phyloP scores from a whole-genome alignment of 208 protist genomes.

The Trypanosoma mega region DNA sequence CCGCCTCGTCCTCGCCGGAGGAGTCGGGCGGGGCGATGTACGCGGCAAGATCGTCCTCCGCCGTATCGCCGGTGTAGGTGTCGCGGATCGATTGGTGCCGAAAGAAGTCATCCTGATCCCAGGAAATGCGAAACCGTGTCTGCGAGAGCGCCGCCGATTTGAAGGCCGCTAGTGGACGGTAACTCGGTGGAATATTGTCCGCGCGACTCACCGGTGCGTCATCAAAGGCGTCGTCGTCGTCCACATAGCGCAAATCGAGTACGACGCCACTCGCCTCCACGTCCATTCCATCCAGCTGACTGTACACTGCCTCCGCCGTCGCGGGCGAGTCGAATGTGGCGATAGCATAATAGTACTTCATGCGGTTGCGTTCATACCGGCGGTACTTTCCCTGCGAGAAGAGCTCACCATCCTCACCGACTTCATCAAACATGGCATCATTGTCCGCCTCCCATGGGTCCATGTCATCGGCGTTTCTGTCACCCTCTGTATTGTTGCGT shows the following conservation, averaged over 20 bases:
- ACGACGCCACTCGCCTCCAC: constrained; percentile 94
- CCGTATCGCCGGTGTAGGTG: constrained; percentile 82
- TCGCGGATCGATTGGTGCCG: constrained; percentile 83
- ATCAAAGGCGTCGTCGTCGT: constrained; percentile 91
- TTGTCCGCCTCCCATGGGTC: constrained; percentile 84
- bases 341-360: constrained; percentile 98
- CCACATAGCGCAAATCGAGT: constrained; percentile 96
- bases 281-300: constrained; percentile 95
- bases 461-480: constrained; percentile 31
- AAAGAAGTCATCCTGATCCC: constrained; percentile 90
- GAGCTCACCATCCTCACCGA: constrained; percentile 83
- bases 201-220: constrained; percentile 50
- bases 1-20: constrained; percentile 62
- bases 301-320: constrained; percentile 93
- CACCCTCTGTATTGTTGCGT: constrained; percentile 14
- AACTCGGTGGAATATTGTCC: constrained; percentile 74
- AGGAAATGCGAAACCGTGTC: constrained; percentile 89
- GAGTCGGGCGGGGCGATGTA: constrained; percentile 85
- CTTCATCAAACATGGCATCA: constrained; percentile 66
- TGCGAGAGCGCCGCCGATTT: constrained; percentile 83
- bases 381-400: constrained; percentile 91
- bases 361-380: constrained; percentile 92
- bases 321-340: constrained; percentile 92
- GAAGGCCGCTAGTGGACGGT: constrained; percentile 79
- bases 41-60: constrained; percentile 85